phyloP scores from a whole-genome alignment of 2,329 filamentous ascomycete genomes.

The Apiospora rasikravindrae region DNA sequence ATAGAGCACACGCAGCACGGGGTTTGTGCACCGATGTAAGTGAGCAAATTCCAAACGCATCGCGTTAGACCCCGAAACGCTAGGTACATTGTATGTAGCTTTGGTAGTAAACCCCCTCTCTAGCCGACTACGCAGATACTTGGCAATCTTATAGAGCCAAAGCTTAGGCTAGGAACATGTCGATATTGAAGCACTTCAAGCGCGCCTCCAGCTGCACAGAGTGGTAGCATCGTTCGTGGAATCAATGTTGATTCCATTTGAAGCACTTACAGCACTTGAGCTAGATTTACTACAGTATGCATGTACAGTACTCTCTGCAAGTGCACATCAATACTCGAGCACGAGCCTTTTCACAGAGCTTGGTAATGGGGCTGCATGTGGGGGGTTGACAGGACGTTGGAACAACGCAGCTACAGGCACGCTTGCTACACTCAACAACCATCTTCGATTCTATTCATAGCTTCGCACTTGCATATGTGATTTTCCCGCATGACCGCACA shows the following conservation, averaged over 20 bases:
- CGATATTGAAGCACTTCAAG: background rate
- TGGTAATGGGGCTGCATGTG: background rate
- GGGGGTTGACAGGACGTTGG: background rate
- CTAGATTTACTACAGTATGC: background rate
- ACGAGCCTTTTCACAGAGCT: constrained; percentile 4
- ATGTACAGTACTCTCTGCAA: background rate
- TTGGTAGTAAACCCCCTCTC: no score
- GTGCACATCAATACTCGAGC: background rate
- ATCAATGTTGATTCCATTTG: background rate
- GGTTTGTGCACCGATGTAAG: background rate
- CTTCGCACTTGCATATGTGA: constrained; percentile 5
- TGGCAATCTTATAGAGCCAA: background rate
- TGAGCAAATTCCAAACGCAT: background rate
- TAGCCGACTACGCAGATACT: background rate
- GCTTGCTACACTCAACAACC: background rate
- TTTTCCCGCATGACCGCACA: background rate
- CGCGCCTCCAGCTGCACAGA: background rate
- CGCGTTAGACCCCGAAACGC: constrained; percentile 12
- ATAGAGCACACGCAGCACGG: background rate
- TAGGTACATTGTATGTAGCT: no score
- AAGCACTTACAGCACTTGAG: background rate
- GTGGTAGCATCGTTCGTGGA: background rate
- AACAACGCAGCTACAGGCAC: background rate
- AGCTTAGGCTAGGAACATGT: background rate
- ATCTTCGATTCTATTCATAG: constrained; percentile 15